Base-by-base conservation (phyloP, 2,329 filamentous ascomycete species). In the Neonectria hederae region DNA sequence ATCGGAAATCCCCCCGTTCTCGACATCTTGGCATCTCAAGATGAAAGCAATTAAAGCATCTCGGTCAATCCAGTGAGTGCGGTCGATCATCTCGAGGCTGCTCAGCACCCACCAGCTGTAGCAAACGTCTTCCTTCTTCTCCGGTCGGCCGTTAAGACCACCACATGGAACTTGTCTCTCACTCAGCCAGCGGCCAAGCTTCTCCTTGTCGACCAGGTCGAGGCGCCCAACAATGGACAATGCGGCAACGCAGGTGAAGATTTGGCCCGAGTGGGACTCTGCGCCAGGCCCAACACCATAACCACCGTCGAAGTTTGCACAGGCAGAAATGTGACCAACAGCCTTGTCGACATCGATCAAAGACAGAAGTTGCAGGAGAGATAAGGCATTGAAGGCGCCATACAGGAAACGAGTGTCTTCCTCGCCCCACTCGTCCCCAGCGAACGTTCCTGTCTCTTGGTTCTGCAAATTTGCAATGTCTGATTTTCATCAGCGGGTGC, bases 21-120 rank as follows among this genome's bases (percentile, higher is more conserved):
- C 91, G 1, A 88, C 83, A 76, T 99, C 96, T 83, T 99, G 96
- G 75, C 93, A 97, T 67, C 86, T 86, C 63, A 99, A 81, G 59
- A 99, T 97, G 79, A 97, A 99, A 24, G 80, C 78, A 55, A 89
- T 86, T 72, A 99, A 86, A 75, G 92, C 92, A 62, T 90, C 84
- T 54, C 89, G 87, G 81, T 99, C 93, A 76, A 99, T 97, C 96
- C 96, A 99, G 77, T 97, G 92, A 57, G 94, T 86, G 59, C 90
- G 90, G 58, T 87, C 89, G 70, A 99, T 92, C 86, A 98, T 97
- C 49, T 92, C 90, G 70, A 99, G 82, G 77, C 94, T 97, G 76
- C 92, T 95, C 75, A 95, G 83, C 48, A 98, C 96, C 96, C 96
- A 99, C 96, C 96, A 99, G 77, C 93, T 97, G 81, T 99, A 99